Evolutionary conservation across 2,329 filamentous ascomycete genomes (phyloP).

Genomic region (Huntiella savannae): DNA sequence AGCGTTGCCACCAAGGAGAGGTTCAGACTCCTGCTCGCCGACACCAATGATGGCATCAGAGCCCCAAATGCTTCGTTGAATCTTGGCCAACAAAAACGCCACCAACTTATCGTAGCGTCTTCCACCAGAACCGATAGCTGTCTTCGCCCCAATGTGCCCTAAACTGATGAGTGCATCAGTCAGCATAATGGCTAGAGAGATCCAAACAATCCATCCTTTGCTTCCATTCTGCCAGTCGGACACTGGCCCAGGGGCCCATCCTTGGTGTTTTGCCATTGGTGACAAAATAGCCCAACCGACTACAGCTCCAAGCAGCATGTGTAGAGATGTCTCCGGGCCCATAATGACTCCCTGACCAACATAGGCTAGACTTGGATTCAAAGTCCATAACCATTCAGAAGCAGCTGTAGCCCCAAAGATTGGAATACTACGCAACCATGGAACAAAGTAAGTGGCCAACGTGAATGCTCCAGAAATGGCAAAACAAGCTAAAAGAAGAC

Average conservation of each 20-base stretch:
- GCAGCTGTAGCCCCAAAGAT: conserved; percentile 62
- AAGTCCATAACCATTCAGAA: conserved; percentile 73
- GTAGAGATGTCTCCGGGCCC: conserved; percentile 83
- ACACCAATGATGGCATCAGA: background rate
- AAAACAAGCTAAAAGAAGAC: conserved; percentile 37
- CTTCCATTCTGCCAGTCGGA: conserved; percentile 80
- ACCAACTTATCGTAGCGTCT: conserved; percentile 6
- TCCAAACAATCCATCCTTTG: conserved; percentile 98
- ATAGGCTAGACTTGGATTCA: conserved; percentile 95
- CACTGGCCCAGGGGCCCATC: conserved; percentile 79
- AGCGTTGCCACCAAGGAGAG: conserved; percentile 13
- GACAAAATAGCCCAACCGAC: conserved; percentile 84
- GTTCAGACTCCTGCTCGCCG: conserved; percentile 2
- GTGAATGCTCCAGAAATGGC: conserved; percentile 48
- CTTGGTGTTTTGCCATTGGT: conserved; percentile 64
- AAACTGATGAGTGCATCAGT: conserved; percentile 82
- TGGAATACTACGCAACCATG: conserved; percentile 66
- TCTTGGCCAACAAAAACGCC: conserved; percentile 4
- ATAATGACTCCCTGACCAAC: conserved; percentile 97
- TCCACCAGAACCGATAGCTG: conserved; percentile 21
- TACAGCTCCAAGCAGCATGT: conserved; percentile 83
- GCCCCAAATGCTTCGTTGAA: conserved; percentile 10
- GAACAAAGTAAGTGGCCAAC: conserved; percentile 74
- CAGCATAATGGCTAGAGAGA: conserved; percentile 90
- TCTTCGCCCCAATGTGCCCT: conserved; percentile 52